Base-by-base conservation (phyloP, 2,329 filamentous ascomycete genomes). In the Thielaviopsis musarum region DNA sequence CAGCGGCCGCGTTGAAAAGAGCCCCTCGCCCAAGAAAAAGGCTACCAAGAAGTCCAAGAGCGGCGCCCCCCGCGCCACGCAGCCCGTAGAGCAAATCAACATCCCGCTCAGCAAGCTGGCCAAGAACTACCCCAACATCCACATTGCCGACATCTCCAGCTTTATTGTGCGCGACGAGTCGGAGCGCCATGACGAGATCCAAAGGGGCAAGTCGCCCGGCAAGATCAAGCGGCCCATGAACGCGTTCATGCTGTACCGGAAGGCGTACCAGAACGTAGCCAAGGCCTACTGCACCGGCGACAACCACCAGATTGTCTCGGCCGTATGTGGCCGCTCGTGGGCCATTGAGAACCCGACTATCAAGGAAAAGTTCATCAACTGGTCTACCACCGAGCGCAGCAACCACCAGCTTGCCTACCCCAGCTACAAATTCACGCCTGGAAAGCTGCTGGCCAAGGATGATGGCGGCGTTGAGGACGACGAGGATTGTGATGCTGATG, bases 241-340 rank as follows among this genome's bases (percentile, higher is more conserved):
- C 70, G 91, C 88, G 0, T 98, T 97, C 74, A 95, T 98, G 86
- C 76, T 98, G 56, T 98, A 98, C 70, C 85, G 93, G 51, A 95
- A 93, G 64, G 88, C 89, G 6, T 96, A 88, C 68, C 88, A 94
- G 62, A 87, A 93, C 63, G 79, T 90, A 34, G 88, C 88, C 61
- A 95, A 95, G 71, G 77, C 81, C 57, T 88, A 84, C 76, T 88
- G 87, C 65, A 75, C 81, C 15, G 83, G 93, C 66, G 91, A 93
- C 70, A 96, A 97, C 72, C 91, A 98, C 70, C 91, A 98, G 70
- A 76, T 93, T 41, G 87, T 97, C 26, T 97, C 91, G 1, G 82
- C 84, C 53, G 82, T 93, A n/a, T 89, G 88, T 60, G 93, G 91
- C 28, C 76, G 82, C 59, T 91, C 88, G 67, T 98, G 93, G 93